Percentiles rank a stretch among this genome's conserved stretches.
phyloP scores from a whole-genome alignment of 2,329 filamentous ascomycete species.

The Dactylellina cionopaga region DNA sequence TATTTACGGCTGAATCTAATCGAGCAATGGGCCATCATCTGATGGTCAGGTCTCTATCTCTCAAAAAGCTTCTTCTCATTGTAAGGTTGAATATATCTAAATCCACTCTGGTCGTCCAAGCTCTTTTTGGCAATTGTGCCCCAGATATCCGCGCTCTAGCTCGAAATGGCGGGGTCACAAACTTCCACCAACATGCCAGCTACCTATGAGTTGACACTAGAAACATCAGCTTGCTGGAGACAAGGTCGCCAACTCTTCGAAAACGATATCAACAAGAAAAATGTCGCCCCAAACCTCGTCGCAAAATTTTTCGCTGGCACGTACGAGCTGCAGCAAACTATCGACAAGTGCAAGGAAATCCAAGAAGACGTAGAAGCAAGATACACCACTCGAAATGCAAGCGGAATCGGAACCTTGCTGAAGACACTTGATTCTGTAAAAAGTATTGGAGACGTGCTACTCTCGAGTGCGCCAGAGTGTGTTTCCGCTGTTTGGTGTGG shows the following conservation, averaged over 20 bases:
- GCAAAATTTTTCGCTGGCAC: constrained; percentile 5
- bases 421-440: constrained; percentile 6
- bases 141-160: no score
- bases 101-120: no score
- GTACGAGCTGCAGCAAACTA: constrained; percentile 9
- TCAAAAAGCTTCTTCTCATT: no score
- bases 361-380: neutral
- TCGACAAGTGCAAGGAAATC: constrained; percentile 9
- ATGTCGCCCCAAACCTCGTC: neutral
- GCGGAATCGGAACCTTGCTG: neutral
- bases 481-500: constrained; percentile 23
- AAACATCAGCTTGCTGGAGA: constrained; percentile 19
- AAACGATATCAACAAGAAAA: neutral
- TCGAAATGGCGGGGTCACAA: no score
- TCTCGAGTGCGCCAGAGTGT: constrained; percentile 4
- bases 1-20: no score
- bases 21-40: no score
- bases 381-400: neutral
- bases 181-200: no score
- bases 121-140: no score
- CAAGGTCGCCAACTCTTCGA: constrained; percentile 16
- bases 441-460: constrained; percentile 8
- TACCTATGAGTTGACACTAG: neutral
- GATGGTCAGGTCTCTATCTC: no score
- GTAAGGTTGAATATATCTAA: no score